Evolutionary conservation across 257 asterid species (phyloP).

Genomic region (Coffea canephora): DNA sequence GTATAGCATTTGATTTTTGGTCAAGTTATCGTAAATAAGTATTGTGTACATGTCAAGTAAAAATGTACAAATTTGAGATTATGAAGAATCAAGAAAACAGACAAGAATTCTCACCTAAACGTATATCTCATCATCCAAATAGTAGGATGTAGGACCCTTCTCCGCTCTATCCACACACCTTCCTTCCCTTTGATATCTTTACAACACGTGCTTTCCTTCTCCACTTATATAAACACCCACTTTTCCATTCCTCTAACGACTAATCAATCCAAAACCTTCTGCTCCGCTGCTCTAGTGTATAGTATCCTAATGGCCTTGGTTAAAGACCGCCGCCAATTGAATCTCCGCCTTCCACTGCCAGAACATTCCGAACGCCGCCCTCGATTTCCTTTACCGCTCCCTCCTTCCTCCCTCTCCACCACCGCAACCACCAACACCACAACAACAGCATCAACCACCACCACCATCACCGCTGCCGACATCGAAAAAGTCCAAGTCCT

Average conservation of each 20-base stretch:
- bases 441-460: background rate
- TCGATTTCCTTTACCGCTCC: conserved; percentile 65
- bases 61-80: background rate
- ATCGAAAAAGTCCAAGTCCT: conserved; percentile 76
- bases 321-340: conserved; percentile 76
- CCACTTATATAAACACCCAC: conserved; percentile 28
- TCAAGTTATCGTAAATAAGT: too few species aligned
- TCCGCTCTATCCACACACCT: conserved; percentile 23
- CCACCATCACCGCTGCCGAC: conserved; percentile 46
- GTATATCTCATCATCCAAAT: background rate
- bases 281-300: background rate
- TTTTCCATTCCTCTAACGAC: conserved; percentile 1
- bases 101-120: background rate
- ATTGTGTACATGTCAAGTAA: too few species aligned
- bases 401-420: conserved; percentile 28
- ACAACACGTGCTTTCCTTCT: conserved; percentile 47
- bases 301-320: conserved; percentile 55
- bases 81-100: background rate
- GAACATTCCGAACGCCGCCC: conserved; percentile 68
- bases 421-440: background rate
- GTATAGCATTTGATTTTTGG: too few species aligned
- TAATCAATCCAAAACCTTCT: conserved; percentile 11
- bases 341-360: conserved; percentile 76
- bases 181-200: conserved; percentile 16
- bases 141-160: conserved; percentile 9